Evolutionary conservation across 225 moss, liverwort and hornwort species (phyloP).

Genomic region (Marchantia paleacea): DNA sequence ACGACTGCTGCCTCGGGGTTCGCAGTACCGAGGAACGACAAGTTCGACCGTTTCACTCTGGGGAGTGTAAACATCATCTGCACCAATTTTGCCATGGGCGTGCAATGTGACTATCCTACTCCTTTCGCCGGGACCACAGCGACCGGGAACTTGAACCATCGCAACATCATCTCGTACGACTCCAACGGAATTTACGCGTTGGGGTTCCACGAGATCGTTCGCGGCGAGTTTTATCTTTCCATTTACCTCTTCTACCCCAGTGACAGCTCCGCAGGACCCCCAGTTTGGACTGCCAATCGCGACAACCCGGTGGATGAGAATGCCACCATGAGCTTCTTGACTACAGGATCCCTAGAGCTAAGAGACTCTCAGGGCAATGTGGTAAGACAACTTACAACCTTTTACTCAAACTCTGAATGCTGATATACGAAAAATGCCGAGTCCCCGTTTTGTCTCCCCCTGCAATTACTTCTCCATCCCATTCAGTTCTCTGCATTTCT

Average conservation of each 20-base stretch:
- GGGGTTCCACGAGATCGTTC: neutral
- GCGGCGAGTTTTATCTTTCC: slow-evolving; percentile 9
- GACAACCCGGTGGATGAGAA: slow-evolving; percentile 12
- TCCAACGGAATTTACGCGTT: neutral
- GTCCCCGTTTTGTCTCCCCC: neutral
- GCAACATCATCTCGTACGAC: slow-evolving; percentile 14
- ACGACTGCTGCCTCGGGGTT: no score
- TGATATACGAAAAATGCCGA: neutral
- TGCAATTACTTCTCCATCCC: neutral
- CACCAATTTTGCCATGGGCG: neutral
- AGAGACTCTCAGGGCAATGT: slow-evolving; percentile 4
- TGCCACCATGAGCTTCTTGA: slow-evolving; percentile 10
- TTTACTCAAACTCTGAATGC: neutral
- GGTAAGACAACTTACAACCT: neutral
- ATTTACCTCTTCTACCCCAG: slow-evolving; percentile 10
- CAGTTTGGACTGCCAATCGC: neutral
- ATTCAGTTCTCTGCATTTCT: neutral
- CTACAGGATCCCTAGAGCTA: slow-evolving; percentile 5
- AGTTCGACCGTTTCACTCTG: neutral
- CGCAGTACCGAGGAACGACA: neutral
- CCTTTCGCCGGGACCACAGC: neutral
- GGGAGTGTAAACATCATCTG: neutral
- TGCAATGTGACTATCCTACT: neutral
- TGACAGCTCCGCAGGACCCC: slow-evolving; percentile 1
- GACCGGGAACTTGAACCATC: neutral